phyloP scores from a whole-genome alignment of 495 filamentous ascomycete genomes.

The Aspergillus panamensis region DNA sequence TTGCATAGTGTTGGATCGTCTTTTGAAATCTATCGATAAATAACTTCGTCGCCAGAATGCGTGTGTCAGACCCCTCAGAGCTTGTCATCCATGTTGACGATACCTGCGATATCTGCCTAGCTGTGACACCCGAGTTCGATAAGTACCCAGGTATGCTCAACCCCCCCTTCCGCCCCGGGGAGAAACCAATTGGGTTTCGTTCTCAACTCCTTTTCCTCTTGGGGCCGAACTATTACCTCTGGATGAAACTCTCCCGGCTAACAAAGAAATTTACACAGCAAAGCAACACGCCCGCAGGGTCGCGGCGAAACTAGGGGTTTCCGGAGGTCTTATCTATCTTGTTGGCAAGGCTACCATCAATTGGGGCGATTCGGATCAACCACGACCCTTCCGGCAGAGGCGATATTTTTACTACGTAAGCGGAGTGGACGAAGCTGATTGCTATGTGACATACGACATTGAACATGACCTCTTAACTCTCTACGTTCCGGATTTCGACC shows the following conservation, averaged over 20 bases:
- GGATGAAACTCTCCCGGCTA: neutral
- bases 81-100: constrained; percentile 29
- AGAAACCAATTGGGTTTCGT: neutral
- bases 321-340: constrained; percentile 73
- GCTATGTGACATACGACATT: constrained; percentile 80
- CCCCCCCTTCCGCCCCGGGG: no score
- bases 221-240: neutral
- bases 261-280: constrained; percentile 43
- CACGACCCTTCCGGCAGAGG: constrained; percentile 75
- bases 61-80: constrained; percentile 18
- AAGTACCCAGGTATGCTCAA: constrained; percentile 44
- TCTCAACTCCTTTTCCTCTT: neutral
- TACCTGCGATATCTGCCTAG: constrained; percentile 34
- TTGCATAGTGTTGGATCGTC: neutral
- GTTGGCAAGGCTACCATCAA: constrained; percentile 70
- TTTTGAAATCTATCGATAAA: neutral
- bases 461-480: constrained; percentile 67
- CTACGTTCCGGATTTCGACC: constrained; percentile 88
- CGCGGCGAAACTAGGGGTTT: constrained; percentile 58
- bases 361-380: constrained; percentile 76
- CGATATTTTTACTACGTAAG: constrained; percentile 93
- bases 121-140: constrained; percentile 32
- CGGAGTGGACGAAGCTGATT: constrained; percentile 78
- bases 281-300: constrained; percentile 78
- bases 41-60: constrained; percentile 11